These are phyloP conservation scores for Nicotiana paniculata DNA, from an alignment of 257 asterid species.

Conservation along the genomic window DNA sequence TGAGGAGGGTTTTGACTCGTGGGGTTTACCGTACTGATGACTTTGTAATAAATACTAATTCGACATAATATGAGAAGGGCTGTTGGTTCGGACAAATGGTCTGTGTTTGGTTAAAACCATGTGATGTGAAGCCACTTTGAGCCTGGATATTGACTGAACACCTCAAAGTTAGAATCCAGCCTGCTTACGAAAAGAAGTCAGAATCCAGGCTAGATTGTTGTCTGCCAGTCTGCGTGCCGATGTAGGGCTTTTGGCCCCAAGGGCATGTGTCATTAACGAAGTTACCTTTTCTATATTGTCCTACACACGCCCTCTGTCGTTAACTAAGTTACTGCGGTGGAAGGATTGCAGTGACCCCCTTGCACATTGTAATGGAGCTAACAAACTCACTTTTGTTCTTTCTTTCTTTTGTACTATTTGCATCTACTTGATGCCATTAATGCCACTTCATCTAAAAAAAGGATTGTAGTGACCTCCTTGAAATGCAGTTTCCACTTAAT, in stretches of 20 bases:
- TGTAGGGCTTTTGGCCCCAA: neutral
- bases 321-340: neutral
- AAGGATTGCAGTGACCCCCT: neutral
- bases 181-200: neutral
- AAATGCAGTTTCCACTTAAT: neutral
- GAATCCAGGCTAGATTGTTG: neutral
- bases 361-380: no score
- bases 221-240: neutral
- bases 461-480: neutral
- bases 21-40: neutral
- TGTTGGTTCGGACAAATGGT: neutral
- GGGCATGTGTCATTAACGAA: neutral
- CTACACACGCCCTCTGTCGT: neutral
- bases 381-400: no score
- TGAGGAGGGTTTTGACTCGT: neutral
- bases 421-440: no score
- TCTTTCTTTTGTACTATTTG: no score
- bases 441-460: neutral
- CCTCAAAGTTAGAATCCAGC: neutral
- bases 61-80: neutral
- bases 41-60: neutral
- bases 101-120: neutral
- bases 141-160: neutral
- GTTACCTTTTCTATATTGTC: no score
- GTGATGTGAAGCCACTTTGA: neutral